phyloP scores from a whole-genome alignment of 495 filamentous ascomycete species.

The Podospora didyma region DNA sequence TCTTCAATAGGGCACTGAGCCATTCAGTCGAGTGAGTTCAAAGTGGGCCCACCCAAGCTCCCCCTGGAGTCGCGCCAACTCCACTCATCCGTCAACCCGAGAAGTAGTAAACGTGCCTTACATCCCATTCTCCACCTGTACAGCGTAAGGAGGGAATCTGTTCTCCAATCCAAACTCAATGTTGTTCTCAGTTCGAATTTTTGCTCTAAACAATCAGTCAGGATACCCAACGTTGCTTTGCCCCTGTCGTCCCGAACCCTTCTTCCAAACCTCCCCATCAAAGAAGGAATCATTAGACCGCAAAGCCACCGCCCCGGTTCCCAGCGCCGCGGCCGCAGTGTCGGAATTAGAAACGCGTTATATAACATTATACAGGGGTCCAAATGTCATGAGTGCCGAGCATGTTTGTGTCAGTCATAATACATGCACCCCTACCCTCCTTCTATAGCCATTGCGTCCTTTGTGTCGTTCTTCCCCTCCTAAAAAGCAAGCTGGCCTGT shows the following conservation, averaged over 20 bases:
- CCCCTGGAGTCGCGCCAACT: no score
- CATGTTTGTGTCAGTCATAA: conserved; percentile 11
- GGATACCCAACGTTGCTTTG: not conserved
- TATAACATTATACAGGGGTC: conserved; percentile 11
- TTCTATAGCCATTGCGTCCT: not conserved
- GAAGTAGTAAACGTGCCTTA: no score
- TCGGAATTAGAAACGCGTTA: conserved; percentile 14
- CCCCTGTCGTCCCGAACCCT: conserved; percentile 3
- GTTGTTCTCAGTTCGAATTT: not conserved
- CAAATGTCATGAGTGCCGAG: conserved; percentile 13
- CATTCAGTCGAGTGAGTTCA: no score
- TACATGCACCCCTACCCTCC: conserved; percentile 9
- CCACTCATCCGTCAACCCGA: no score
- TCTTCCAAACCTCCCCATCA: conserved; percentile 6
- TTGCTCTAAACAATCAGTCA: no score
- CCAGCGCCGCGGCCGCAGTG: conserved; percentile 9
- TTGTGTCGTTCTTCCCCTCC: not conserved
- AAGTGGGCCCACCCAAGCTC: no score
- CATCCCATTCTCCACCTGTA: no score
- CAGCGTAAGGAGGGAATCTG: no score
- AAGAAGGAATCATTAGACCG: conserved; percentile 13
- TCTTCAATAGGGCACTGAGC: no score
- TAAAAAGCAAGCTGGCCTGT: no score
- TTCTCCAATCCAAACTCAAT: no score
- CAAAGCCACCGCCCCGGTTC: conserved; percentile 2